Evolutionary conservation across 257 asterid species (phyloP), one percentile per base, ranked within the genome.

Genomic region (Solanum arcanum): DNA sequence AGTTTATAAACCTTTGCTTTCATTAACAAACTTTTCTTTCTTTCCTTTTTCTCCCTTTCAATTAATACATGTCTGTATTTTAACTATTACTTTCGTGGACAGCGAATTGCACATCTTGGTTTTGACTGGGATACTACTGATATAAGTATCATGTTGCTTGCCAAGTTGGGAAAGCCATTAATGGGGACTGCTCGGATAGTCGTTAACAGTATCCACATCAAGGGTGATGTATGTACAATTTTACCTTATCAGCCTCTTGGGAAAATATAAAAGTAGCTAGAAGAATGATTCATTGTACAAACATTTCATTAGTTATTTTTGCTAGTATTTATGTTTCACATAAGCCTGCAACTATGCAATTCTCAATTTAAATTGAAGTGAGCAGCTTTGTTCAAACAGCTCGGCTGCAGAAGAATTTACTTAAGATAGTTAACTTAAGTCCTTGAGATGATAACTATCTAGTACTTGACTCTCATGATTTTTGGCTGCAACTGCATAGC

Each of bases 101-200:
- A 97, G 99, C 75, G 88, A 87, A 88, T 92, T 82, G 84, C 94
- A 94, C 98, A 87, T 52, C 83, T 92, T 92, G 95, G 99, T 88
- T 97, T 97, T 84, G 98, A 96, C 91, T 97, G 99, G 99, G 98
- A 96, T 91, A 82, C 99, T 12, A 90, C 90, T 41, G 98, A 96
- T 33, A 91, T 96, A 84, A 93, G 94, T 89, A 94, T 97, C 85
- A 49, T 95, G 95, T 86, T 97, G 94, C 93, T 88, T 75, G 99
- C 99, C 49, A 97, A 96, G 95, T 89, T 97, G 94, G 98, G 94
- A 87, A 93, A 86, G 92, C 98, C 98, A 86, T 91, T 94, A 72
- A 92, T 91, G 94, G 99, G 99, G 90, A 95, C 99, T 88, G 99
- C 99, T 80, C 94, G 98, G 86, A 95, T 97, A 25, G 91, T 96